Evolutionary conservation across 1,139 yeast genomes (phyloP).

Genomic region (Lodderomyces parapsilosis): DNA sequence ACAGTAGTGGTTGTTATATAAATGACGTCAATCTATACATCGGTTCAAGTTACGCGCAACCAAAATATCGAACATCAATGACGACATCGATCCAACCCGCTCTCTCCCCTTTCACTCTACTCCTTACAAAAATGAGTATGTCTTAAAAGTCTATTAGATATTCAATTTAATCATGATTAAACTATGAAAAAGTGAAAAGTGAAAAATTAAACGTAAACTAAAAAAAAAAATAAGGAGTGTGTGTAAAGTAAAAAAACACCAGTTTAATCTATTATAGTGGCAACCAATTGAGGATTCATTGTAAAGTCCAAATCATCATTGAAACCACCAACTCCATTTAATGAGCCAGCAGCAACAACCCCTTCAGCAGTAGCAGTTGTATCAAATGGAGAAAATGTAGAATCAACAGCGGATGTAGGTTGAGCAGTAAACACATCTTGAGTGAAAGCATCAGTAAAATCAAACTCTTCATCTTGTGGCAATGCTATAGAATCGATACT

Average conservation of each 20-base stretch:
- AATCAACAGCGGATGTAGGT: not conserved
- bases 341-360: not conserved
- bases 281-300: constrained; percentile 1
- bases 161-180: too few species aligned
- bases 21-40: too few species aligned
- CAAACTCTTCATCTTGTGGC: constrained; percentile 1
- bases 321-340: not conserved
- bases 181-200: too few species aligned
- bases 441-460: not conserved
- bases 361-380: not conserved
- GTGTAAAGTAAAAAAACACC: not conserved
- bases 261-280: not conserved
- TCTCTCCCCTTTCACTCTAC: too few species aligned
- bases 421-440: not conserved
- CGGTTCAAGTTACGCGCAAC: too few species aligned
- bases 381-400: constrained; percentile 1
- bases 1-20: too few species aligned
- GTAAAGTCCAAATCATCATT: constrained; percentile 1
- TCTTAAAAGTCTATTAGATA: too few species aligned
- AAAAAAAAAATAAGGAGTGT: not conserved
- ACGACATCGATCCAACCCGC: too few species aligned
- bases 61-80: too few species aligned
- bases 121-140: too few species aligned
- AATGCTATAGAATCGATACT: not conserved
- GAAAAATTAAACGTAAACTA: too few species aligned